Evolutionary conservation across 129 eudicot species (phyloP), one percentile per base, ranked within the genome.

Genomic region (Ambrosia artemisiifolia): DNA sequence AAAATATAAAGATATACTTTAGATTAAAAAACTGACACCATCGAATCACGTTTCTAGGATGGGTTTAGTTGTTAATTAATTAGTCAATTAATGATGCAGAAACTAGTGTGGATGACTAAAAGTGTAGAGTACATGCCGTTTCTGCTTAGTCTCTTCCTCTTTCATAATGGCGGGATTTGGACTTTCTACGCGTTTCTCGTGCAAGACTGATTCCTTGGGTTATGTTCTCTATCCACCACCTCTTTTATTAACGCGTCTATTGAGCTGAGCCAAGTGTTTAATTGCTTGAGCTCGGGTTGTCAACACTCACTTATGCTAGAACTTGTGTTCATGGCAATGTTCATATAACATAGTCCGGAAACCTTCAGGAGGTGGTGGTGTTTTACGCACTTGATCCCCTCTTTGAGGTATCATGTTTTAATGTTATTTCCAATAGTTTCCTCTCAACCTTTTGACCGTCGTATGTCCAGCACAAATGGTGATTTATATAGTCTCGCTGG

Each of bases 51-150:
- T 35, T 35, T 0, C 28, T 35, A 3, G 0, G 40, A 33, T 63
- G 20, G 32, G 43, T 47, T 63, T 63, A 64, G 13, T 2, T 16
- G 9, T 66, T 28, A 61, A 56, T 14, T 44, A 63, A 7, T 6
- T 33, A 3, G 7, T 6, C 19, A 11, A 17, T 42, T 55, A 48
- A 63, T 43, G 11, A 71, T 72, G 74, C 88, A 90, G 96, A 85
- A 65, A 79, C 73, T 48, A 11, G 94, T 90, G 81, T 80, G 87
- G 83, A 77, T 81, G 13, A 85, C 87, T 9, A 81, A 70, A 63
- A 90, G 94, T 32, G 94, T 87, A 33, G 91, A 90, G 78, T 90
- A 85, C 65, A 90, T 90, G 96, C 94, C 94, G 5, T 85, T 90
- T 65, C 69, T 87, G 0, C 87, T 90, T 34, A 85, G 91, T 0